A percentile compares a stretch with the other conserved stretches of the same genome.
Conservation (phyloP, 2,329 filamentous ascomycete species). For the Fusarium euwallaceae region DNA sequence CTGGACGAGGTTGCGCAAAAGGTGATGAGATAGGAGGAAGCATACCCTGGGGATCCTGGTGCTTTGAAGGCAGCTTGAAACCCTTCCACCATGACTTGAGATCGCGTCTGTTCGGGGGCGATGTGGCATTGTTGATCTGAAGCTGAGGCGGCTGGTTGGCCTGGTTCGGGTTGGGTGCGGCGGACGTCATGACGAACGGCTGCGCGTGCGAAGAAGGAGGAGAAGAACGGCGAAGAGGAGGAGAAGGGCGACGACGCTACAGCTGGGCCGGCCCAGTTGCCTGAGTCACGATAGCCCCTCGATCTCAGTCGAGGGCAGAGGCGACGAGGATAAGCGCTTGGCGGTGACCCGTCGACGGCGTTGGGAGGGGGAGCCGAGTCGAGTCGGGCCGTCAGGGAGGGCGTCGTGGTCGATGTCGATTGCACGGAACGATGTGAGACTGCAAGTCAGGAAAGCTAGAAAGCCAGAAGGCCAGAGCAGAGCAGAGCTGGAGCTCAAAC, state of each 20-base stretch:
- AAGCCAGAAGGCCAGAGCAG: conserved; percentile 26
- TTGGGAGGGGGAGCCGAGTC: conserved; percentile 19
- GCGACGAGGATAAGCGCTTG: conserved; percentile 30
- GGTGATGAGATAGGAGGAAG: conserved; percentile 10
- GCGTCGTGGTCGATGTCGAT: conserved; percentile 32
- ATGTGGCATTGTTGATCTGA: conserved; percentile 62
- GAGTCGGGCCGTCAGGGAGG: conserved; percentile 1
- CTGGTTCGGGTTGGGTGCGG: conserved; percentile 51
- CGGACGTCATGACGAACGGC: conserved; percentile 52
- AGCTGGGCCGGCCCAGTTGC: conserved; percentile 48
- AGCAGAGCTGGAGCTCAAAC: conserved; percentile 33
- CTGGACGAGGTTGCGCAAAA: conserved; percentile 17
- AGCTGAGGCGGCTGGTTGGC: conserved; percentile 47
- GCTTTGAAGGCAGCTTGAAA: conserved; percentile 80
- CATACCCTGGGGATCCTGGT: conserved; percentile 69
- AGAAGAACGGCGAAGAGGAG: conserved; percentile 20
- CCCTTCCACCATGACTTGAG: conserved; percentile 97
- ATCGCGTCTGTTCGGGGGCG: conserved; percentile 87
- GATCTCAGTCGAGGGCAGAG: conserved; percentile 30
- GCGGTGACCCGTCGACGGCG: conserved; percentile 30
- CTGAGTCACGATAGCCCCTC: conserved; percentile 46
- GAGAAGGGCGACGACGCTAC: conserved; percentile 37
- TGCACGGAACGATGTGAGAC: conserved; percentile 32
- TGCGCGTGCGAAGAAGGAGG: conserved; percentile 26
- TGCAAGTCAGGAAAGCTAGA: conserved; percentile 34